Evolutionary conservation across 78 protist genomes (phyloP), one percentile per base, ranked within the genome.

Genomic region (Dictyostelium firmibasis): DNA sequence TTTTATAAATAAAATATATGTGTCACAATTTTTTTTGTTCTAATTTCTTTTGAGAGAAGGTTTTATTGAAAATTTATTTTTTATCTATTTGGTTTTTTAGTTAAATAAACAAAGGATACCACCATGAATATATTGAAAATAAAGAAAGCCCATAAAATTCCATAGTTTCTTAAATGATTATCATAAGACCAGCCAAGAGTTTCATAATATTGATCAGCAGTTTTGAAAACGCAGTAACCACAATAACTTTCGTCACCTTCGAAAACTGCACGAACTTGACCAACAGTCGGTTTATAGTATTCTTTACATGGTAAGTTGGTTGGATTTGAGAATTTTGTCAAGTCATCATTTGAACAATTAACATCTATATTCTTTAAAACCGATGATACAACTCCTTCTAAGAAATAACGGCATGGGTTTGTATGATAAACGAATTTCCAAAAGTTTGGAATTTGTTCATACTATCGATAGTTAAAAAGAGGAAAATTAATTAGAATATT

Each of bases 321-420:
- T 31, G 96, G 92, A 29, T 78, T 57, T 2, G 74, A 36, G 86
- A 86, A 93, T 41, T 35, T 3, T 10, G 78, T 31, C 1, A 85
- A 36, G 78, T 93, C 96, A 29, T 82, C 83, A 9, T 33, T 1
- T 3, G 83, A 16, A 38, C 96, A 93, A 8, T 8, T 0, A 10
- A 93, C 91, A 1, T 29, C 9, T 27, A 41, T 38, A 23, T 62
- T 2, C 0, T 43, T 11, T 11, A 93, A 38, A 7, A 85, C 86
- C 9, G 74, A 77, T 31, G 96, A 85, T 33, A 85, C 62, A 38
- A 93, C 27, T 10, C 96, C 96, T 38, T 93, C 96, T 7, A 93
- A 35, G 74, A 93, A 64, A 25, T 93, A 93, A 33, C 64, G 14
- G 35, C 69, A 35, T 9, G 96, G 96, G 3, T 72, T 79, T 16